Conservation (phyloP, 2,329 filamentous ascomycete genomes). For the Rutstroemia sp. region DNA sequence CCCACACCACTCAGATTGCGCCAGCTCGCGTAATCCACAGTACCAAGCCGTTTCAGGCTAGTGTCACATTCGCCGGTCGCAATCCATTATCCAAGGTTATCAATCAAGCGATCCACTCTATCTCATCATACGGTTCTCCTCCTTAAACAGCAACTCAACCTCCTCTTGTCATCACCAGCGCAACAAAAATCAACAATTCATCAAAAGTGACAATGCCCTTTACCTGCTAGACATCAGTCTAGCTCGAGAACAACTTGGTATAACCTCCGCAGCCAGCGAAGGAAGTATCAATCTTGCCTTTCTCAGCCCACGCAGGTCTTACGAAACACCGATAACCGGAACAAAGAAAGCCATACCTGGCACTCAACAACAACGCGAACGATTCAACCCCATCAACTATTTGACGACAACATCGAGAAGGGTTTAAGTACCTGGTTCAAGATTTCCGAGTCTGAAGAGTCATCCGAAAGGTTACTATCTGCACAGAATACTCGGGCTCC, state of each 20-base stretch:
- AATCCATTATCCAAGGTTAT: constrained; percentile 3
- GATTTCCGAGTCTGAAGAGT: constrained; percentile 30
- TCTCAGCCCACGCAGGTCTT: constrained; percentile 34
- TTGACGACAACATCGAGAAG: constrained; percentile 17
- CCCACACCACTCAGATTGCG: background rate
- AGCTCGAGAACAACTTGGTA: constrained; percentile 34
- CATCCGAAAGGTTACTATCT: constrained; percentile 25
- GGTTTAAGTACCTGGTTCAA: constrained; percentile 28
- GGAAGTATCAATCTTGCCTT: constrained; percentile 35
- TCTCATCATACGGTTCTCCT: background rate
- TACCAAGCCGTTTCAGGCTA: background rate
- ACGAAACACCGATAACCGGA: constrained; percentile 13
- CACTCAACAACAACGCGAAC: background rate
- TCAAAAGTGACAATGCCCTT: constrained; percentile 20
- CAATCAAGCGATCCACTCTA: background rate
- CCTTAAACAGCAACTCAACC: background rate
- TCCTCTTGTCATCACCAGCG: constrained; percentile 3
- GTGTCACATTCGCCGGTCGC: background rate
- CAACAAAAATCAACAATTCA: constrained; percentile 10
- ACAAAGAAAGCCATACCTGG: constrained; percentile 17
- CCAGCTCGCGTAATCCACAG: background rate
- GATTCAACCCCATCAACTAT: background rate
- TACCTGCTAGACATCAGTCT: constrained; percentile 40
- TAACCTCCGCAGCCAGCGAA: constrained; percentile 38
- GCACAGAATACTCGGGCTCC: constrained; percentile 26